Conservation (phyloP, 768 basidiomycete genomes). For the Termitomyces bulborhizus region DNA sequence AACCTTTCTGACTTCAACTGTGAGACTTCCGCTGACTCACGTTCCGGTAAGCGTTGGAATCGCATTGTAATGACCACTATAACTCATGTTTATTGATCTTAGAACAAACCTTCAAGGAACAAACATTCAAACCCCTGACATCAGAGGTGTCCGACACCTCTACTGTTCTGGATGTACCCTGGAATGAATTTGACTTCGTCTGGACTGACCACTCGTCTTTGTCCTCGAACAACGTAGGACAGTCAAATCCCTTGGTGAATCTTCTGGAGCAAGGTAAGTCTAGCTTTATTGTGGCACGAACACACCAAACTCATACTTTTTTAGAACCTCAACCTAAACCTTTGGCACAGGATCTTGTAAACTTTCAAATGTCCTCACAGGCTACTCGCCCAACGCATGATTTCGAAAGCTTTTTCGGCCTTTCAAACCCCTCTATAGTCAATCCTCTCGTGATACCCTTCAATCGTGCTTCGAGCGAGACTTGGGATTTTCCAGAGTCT, state of each 20-base stretch:
- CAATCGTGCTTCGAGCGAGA: no score
- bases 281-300: background rate
- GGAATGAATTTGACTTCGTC: background rate
- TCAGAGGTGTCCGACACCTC: background rate
- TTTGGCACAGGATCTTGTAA: background rate
- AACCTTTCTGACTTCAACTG: slow-evolving; percentile 15
- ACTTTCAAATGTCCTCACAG: background rate
- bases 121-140: background rate
- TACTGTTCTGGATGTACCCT: background rate
- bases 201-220: background rate
- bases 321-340: background rate
- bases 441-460: background rate
- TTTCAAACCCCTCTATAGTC: background rate
- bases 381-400: background rate
- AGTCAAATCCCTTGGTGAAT: background rate
- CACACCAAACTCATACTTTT: background rate
- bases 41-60: background rate
- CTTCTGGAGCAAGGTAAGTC: background rate
- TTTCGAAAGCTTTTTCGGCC: background rate
- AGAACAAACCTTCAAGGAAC: no score
- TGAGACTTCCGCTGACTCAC: background rate
- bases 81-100: no score
- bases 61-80: no score
- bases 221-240: background rate
- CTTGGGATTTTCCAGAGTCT: background rate